phyloP scores from a whole-genome alignment of 306 rosid genomes.

The Gynostemma pentaphyllum region DNA sequence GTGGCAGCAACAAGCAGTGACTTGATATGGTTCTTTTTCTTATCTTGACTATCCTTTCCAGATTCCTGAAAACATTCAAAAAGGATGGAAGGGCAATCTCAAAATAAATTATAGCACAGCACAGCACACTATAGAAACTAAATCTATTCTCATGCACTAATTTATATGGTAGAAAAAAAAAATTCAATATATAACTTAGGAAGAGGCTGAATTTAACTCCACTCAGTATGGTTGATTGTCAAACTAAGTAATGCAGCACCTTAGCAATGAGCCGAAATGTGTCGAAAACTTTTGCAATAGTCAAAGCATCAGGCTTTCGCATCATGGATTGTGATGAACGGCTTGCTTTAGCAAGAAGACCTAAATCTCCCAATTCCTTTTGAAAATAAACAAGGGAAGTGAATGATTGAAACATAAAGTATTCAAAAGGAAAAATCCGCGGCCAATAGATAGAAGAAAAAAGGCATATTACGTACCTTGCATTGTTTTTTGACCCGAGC shows the following conservation, averaged over 20 bases:
- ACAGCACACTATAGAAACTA: neutral
- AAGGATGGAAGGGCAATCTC: neutral
- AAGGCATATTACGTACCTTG: too few species aligned
- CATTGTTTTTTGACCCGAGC: conserved; percentile 48
- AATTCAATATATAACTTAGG: neutral
- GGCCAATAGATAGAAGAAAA: too few species aligned
- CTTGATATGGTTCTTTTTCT: conserved; percentile 78
- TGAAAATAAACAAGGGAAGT: conserved; percentile 11
- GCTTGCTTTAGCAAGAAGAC: conserved; percentile 66
- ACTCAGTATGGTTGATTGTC: neutral
- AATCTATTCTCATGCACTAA: neutral
- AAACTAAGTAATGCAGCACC: conserved; percentile 25
- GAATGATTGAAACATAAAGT: neutral
- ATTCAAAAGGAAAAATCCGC: neutral
- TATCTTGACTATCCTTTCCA: conserved; percentile 92
- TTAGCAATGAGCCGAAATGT: conserved; percentile 68
- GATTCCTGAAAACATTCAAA: conserved; percentile 53
- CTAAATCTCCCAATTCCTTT: conserved; percentile 75
- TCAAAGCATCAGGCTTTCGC: conserved; percentile 70
- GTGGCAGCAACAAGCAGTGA: conserved; percentile 89
- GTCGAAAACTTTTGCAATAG: conserved; percentile 62
- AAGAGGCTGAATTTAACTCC: neutral
- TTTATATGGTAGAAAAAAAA: neutral
- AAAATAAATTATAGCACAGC: too few species aligned
- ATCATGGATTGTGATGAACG: conserved; percentile 79